Percentiles rank a stretch among this genome's conserved stretches.
These are phyloP conservation scores for Pulveroboletus sp. DNA, from an alignment of 1,284 basidiomycete genomes.

Conservation along the genomic window DNA sequence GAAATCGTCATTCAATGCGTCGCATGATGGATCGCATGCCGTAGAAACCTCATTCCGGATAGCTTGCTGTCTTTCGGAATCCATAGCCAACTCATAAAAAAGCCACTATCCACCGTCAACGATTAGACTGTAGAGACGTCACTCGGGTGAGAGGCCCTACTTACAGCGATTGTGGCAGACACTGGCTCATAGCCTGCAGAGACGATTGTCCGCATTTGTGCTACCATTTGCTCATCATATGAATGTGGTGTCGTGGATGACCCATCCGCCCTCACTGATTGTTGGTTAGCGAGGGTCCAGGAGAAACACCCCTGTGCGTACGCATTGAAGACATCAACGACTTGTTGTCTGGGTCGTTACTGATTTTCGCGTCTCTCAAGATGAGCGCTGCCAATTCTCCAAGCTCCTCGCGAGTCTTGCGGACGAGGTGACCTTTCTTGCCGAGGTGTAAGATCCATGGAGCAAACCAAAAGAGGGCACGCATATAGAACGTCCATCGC, in stretches of 20 bases:
- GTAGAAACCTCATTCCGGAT: conserved; percentile 51
- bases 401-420: conserved; percentile 49
- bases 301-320: conserved; percentile 31
- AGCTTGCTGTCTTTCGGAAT: conserved; percentile 46
- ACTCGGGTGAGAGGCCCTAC: conserved; percentile 14
- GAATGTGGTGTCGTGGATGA: conserved; percentile 37
- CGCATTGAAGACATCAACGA: conserved; percentile 55
- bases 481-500: conserved; percentile 60
- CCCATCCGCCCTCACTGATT: conserved; percentile 45
- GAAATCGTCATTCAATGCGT: conserved; percentile 48
- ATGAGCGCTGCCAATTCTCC: conserved; percentile 50
- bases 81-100: conserved; percentile 55
- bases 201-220: conserved; percentile 61
- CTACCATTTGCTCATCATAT: conserved; percentile 51
- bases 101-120: conserved; percentile 61
- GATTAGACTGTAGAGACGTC: conserved; percentile 5
- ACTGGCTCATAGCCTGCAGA: conserved; percentile 67
- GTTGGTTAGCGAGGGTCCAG: conserved; percentile 2
- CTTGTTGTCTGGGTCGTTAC: conserved; percentile 43
- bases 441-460: conserved; percentile 55
- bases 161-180: conserved; percentile 53
- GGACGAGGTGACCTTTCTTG: conserved; percentile 58
- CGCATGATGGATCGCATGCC: conserved; percentile 48
- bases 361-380: conserved; percentile 52
- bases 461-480: conserved; percentile 59